Base-by-base conservation (phyloP, 106 monocot species). In the Acorus gramineus region DNA sequence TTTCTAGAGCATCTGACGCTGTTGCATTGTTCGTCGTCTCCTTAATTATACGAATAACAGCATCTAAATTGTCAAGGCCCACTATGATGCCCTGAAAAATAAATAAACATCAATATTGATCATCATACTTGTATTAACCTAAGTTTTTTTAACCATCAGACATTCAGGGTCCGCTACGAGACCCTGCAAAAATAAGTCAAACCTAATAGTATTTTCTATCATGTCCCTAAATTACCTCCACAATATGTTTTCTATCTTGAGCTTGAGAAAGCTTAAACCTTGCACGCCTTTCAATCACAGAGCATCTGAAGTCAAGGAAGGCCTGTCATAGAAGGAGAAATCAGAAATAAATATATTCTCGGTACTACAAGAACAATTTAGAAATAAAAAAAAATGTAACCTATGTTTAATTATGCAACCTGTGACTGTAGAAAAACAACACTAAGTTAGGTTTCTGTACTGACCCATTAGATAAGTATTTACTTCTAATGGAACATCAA, bases 41-140 rank as follows among this genome's bases (percentile, higher is more conserved):
- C 46, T 65, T 76, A 60, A 96, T 82, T 81, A 87, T 80, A 13
- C 70, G 63, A 56, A 96, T 96, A 46, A 88, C 78, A 72, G 70
- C 87, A 82, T 96, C 96, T 81, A 96, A 79, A 77, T 96, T 91
- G 60, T 91, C 91, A 61, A 96, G 91, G 12, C 96, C 96, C 11
- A 96, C 62, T 55, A 88, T 73, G 55, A 96, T 87, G 46, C 96
- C 96, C 96, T 96, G 69, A 66, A 44, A 65, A 50, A 56, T 49
- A 52, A 53, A 42, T 66, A 62, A 61, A 57, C 53, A 53, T 11
- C 2, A 66, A 50, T 65, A 64, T 50, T 49, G 1, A 62, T 56
- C 8, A n/a, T 14, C 28, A 28, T 28, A 28, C 28, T 28, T 28
- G 28, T 28, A 28, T 28, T 28, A 28, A 28, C 28, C 28, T 28